Evolutionary conservation across 257 asterid genomes (phyloP).

Genomic region (Solanum virginianum): DNA sequence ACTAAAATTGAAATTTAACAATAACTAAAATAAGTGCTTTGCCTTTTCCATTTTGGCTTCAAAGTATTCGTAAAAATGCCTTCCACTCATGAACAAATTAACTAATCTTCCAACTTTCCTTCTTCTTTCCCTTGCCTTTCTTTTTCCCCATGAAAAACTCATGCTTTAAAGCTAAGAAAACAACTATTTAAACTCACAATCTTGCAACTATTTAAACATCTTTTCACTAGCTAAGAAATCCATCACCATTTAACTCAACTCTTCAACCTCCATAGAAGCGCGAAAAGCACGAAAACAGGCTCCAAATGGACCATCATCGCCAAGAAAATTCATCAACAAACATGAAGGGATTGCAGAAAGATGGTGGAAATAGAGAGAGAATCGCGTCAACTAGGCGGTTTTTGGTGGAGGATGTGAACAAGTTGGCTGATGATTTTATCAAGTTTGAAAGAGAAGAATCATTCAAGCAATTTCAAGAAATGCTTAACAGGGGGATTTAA

Average conservation of each 20-base stretch:
- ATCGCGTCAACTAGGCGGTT: not conserved
- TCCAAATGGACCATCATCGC: constrained; percentile 12
- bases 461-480: constrained; percentile 18
- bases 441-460: constrained; percentile 26
- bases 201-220: not conserved
- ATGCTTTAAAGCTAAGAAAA: not conserved
- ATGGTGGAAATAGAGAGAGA: not conserved
- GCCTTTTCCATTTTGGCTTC: not conserved
- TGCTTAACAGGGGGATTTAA: constrained; percentile 3
- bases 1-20: not conserved
- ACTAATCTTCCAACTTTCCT: constrained; percentile 6
- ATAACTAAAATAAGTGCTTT: not conserved
- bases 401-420: constrained; percentile 26
- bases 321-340: not conserved
- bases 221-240: not conserved
- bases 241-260: not conserved
- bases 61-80: not conserved
- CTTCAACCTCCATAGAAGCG: not conserved
- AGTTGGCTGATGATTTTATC: constrained; percentile 37
- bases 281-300: not conserved
- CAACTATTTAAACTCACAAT: not conserved
- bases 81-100: constrained; percentile 14
- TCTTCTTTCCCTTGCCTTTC: constrained; percentile 5
- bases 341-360: not conserved
- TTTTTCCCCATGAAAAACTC: constrained; percentile 9